These are phyloP conservation scores for Plasmopara viticola DNA, from an alignment of 352 stramenopile species.

Conservation along the genomic window DNA sequence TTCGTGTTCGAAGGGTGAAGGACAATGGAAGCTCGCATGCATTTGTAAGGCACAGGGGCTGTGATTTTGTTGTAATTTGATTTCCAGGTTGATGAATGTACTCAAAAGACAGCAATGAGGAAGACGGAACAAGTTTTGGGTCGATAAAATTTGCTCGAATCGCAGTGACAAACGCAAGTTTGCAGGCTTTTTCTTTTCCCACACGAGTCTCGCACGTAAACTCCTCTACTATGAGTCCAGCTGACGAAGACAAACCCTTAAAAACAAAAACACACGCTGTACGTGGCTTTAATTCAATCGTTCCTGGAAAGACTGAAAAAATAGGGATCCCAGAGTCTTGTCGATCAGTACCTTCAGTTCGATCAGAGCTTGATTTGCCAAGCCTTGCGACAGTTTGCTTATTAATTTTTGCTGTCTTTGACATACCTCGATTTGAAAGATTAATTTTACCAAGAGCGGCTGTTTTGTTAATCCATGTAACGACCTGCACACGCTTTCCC, in stretches of 20 bases:
- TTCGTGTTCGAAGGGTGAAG: conserved; percentile 87
- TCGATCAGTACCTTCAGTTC: conserved; percentile 3
- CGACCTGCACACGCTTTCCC: conserved; percentile 84
- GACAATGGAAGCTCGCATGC: conserved; percentile 81
- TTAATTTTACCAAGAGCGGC: conserved; percentile 12
- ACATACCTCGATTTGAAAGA: conserved; percentile 8
- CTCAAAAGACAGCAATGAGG: conserved; percentile 66
- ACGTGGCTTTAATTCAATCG: conserved; percentile 90
- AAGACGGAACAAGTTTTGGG: conserved; percentile 78
- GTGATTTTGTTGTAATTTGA: conserved; percentile 54
- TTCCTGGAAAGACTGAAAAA: conserved; percentile 87
- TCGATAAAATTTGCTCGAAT: conserved; percentile 89
- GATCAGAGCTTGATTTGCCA: conserved; percentile 5
- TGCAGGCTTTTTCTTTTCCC: conserved; percentile 88
- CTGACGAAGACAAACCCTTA: conserved; percentile 61
- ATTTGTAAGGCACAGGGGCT: conserved; percentile 85
- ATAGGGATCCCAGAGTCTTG: conserved; percentile 43
- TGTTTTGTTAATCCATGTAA: conserved; percentile 89
- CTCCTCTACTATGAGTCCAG: conserved; percentile 71
- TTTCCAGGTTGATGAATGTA: conserved; percentile 82
- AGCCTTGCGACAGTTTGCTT: too few species aligned
- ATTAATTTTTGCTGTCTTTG: too few species aligned
- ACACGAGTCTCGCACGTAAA: conserved; percentile 89
- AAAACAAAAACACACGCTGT: conserved; percentile 93
- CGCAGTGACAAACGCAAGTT: conserved; percentile 83